Base-by-base conservation (phyloP, 2,329 filamentous ascomycete species). In the Waltergamsia citrina region DNA sequence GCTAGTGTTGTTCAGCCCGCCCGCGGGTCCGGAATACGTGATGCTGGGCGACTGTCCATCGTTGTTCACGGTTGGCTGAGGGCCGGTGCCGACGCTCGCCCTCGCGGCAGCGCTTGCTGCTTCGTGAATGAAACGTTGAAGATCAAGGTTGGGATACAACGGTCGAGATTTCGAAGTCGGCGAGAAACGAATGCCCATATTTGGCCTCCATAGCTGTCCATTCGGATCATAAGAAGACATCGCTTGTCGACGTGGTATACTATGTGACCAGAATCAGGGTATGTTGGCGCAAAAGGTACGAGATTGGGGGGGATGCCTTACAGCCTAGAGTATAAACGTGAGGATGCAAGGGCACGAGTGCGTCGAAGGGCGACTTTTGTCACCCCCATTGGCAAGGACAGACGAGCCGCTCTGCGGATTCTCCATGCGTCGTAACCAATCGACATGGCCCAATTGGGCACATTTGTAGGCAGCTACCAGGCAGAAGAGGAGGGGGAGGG, bases 181-280 rank as follows among this genome's bases (percentile, higher is more conserved):
- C 1, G 48, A 43, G 40, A 57, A 58, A 6, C 51, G 47, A 33
- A 59, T 51, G 17, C 52, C 52, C 20, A 40, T 37, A 16, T 41
- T 42, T 15, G 47, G 49, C 26, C 41, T 48, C 57, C 55, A 59
- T 19, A 56, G 39, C 16, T 36, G 31, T 10, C 24, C 15, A 20
- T 19, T 16, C 18, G 26, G 10, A 10, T 24, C 18, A 20, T 25
- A 25, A 11, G 12, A 23, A 12, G 35, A n/a, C 29, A 32, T 32
- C 11, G 29, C 29, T 32, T 6, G 29, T 12, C 29, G 8, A 14
- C 18, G 21, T 4, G 17, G 29, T 3, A 19, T 7, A 16, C 29
- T 30, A n/a, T n/a, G n/a, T n/a, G n/a, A n/a, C n/a, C n/a, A n/a
- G n/a, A n/a, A 25, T n/a, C 9, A 25, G 23, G 9, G 23, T 25